Evolutionary conservation across 768 basidiomycete genomes (phyloP).

Genomic region (Myochromella boudieri): DNA sequence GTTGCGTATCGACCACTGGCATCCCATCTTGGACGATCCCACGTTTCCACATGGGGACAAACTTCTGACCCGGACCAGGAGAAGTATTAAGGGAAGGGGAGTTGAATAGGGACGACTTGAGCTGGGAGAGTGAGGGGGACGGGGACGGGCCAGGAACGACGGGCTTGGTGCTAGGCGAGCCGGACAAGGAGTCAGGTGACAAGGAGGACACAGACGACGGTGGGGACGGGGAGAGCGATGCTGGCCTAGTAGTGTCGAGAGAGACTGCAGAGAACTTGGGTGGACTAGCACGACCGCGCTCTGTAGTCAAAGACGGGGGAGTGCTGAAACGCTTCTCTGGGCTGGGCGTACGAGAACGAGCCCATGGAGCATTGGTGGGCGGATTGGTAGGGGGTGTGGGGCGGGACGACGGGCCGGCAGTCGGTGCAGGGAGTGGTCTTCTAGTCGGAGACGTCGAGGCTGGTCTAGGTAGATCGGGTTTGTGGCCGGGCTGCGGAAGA

Average conservation of each 20-base stretch:
- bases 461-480: slow-evolving; percentile 9
- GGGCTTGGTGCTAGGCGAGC: too few relatives aligned
- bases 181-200: slow-evolving; percentile 14
- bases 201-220: slow-evolving; percentile 18
- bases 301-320: slow-evolving; percentile 5
- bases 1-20: too few relatives aligned
- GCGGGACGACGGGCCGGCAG: slow-evolving; percentile 8
- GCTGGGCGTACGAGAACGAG: slow-evolving; percentile 8
- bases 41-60: slow-evolving; percentile 46
- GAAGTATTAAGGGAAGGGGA: neutral
- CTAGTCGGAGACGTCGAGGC: slow-evolving; percentile 21
- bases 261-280: slow-evolving; percentile 19
- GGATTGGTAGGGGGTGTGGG: slow-evolving; percentile 1
- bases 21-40: too few relatives aligned
- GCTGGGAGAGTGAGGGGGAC: slow-evolving; percentile 8
- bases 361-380: neutral
- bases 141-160: slow-evolving; percentile 8
- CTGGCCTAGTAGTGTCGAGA: slow-evolving; percentile 17
- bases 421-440: slow-evolving; percentile 28
- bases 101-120: slow-evolving; percentile 12
- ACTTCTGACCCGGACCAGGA: slow-evolving; percentile 24
- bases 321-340: slow-evolving; percentile 4
- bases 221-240: slow-evolving; percentile 11
- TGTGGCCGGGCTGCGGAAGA: slow-evolving; percentile 16
- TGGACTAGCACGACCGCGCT: slow-evolving; percentile 21